Evolutionary conservation across 1,284 basidiomycete genomes (phyloP).

Genomic region (Tylopilus microsporus): DNA sequence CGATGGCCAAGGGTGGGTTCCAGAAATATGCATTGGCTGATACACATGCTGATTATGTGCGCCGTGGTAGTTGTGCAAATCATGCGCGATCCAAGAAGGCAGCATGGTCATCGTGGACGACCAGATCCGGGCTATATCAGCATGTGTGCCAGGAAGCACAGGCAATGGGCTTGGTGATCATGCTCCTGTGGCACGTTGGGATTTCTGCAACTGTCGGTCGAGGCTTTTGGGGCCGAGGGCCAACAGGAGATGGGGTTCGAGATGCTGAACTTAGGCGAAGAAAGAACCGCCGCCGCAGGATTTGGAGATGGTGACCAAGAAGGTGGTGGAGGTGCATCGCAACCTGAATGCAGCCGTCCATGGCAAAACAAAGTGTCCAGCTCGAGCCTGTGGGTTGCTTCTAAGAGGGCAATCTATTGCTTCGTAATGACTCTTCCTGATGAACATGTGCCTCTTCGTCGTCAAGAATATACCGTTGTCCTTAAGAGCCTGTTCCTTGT

Average conservation of each 20-base stretch:
- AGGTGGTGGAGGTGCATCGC: constrained; percentile 26
- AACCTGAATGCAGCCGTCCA: constrained; percentile 14
- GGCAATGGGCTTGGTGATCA: constrained; percentile 26
- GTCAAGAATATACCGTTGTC: constrained; percentile 54
- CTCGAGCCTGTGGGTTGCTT: constrained; percentile 19
- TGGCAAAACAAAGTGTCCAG: constrained; percentile 9
- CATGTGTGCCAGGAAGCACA: constrained; percentile 17
- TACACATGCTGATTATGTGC: constrained; percentile 33
- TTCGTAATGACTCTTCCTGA: constrained; percentile 41
- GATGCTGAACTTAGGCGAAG: constrained; percentile 23
- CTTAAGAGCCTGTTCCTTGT: constrained; percentile 70
- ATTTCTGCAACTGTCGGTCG: constrained; percentile 29
- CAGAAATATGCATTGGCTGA: constrained; percentile 30
- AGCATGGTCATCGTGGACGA: constrained; percentile 31
- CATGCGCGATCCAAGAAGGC: constrained; percentile 27
- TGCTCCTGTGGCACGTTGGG: constrained; percentile 31
- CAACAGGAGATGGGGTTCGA: constrained; percentile 47
- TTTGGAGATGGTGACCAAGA: constrained; percentile 34
- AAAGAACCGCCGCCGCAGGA: constrained; percentile 19
- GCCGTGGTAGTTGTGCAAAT: constrained; percentile 33
- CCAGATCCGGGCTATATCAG: constrained; percentile 23
- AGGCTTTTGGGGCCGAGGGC: constrained; percentile 38
- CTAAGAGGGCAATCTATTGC: constrained; percentile 42
- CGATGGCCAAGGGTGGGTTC: constrained; percentile 11
- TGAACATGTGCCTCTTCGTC: constrained; percentile 29